Evolutionary conservation across 257 asterid species (phyloP).

Genomic region (Solanum clarkiae): DNA sequence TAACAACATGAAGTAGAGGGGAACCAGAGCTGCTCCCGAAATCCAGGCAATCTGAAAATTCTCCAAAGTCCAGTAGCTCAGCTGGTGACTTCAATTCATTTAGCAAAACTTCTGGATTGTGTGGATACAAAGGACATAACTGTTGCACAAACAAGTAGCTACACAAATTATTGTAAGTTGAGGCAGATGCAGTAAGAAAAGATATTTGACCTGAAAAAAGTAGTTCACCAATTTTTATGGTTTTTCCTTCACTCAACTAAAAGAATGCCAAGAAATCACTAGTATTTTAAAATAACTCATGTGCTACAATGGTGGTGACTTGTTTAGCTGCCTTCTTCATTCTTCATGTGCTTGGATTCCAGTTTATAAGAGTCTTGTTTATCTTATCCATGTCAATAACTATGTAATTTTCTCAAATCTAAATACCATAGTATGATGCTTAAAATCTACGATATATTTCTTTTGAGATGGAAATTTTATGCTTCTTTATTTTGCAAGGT

Average conservation of each 20-base stretch:
- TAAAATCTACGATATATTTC: neutral
- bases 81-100: slow-evolving; percentile 94
- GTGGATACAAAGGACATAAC: slow-evolving; percentile 94
- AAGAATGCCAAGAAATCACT: neutral
- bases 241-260: neutral
- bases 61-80: slow-evolving; percentile 93
- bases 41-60: slow-evolving; percentile 88
- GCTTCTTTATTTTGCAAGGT: neutral
- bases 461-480: neutral
- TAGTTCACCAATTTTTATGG: neutral
- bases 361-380: neutral
- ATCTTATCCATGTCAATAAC: neutral
- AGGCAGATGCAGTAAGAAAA: slow-evolving; percentile 3
- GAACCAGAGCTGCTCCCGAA: slow-evolving; percentile 70
- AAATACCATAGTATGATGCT: neutral
- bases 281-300: neutral
- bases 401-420: neutral
- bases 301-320: neutral
- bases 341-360: neutral
- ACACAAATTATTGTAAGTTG: slow-evolving; percentile 2
- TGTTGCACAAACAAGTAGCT: slow-evolving; percentile 20
- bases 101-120: slow-evolving; percentile 90
- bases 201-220: neutral
- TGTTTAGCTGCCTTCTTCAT: neutral
- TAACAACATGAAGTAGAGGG: slow-evolving; percentile 79